Evolutionary conservation across 495 filamentous ascomycete species (phyloP).

Genomic region (Hyaloscypha variabilis): DNA sequence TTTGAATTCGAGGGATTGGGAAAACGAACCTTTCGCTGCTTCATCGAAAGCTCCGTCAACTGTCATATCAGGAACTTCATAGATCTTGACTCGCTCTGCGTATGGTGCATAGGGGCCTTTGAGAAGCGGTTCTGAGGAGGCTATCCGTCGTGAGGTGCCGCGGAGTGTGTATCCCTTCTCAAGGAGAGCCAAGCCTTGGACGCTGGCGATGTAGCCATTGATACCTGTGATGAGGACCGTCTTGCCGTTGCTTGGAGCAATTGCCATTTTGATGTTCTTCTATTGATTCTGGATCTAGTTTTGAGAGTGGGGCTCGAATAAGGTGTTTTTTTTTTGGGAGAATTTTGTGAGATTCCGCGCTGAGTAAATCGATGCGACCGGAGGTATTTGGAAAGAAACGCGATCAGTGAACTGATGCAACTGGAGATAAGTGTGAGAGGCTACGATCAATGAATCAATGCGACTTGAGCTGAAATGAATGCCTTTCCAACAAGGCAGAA

Average conservation of each 20-base stretch:
- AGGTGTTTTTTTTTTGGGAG: neutral
- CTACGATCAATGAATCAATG: neutral
- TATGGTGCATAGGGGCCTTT: constrained; percentile 32
- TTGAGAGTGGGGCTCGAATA: neutral
- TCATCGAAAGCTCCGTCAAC: constrained; percentile 35
- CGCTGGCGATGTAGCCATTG: constrained; percentile 37
- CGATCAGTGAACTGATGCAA: no score
- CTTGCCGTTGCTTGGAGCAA: constrained; percentile 31
- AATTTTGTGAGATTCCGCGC: no score
- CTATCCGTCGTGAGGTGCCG: constrained; percentile 30
- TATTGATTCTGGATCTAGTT: neutral
- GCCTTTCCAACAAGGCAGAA: neutral
- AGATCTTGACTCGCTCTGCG: constrained; percentile 28
- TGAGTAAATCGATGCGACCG: no score
- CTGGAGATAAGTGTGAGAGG: no score
- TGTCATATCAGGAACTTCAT: constrained; percentile 36
- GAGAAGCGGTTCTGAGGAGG: constrained; percentile 27
- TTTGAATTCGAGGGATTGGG: neutral
- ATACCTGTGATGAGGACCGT: constrained; percentile 35
- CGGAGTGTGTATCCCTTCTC: constrained; percentile 33
- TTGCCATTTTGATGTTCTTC: constrained; percentile 9
- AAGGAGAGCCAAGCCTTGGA: constrained; percentile 26
- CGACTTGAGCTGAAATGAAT: neutral
- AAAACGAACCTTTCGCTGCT: constrained; percentile 32
- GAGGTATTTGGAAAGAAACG: no score